phyloP scores from a whole-genome alignment of 139 green algal species.

The Ulvella scutata region DNA sequence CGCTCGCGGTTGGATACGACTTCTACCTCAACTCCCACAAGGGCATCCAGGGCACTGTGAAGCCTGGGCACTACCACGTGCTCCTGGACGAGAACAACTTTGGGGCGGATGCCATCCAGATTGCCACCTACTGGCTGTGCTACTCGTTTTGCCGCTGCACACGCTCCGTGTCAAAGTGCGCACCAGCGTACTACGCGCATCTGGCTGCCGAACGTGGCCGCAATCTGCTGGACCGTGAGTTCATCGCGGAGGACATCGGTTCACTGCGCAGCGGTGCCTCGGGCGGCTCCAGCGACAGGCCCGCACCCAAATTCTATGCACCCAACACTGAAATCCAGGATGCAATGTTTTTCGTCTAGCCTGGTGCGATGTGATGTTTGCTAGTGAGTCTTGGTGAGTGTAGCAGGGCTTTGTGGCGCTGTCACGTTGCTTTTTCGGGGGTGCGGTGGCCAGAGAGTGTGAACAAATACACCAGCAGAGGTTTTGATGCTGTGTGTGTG shows the following conservation, averaged over 20 bases:
- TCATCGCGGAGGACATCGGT: background rate
- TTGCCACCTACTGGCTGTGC: conserved; percentile 73
- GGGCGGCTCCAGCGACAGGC: too few relatives aligned
- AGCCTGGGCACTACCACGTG: conserved; percentile 63
- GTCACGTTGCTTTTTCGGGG: too few relatives aligned
- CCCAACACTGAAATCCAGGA: too few relatives aligned
- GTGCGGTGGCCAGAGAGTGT: too few relatives aligned
- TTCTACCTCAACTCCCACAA: conserved; percentile 82
- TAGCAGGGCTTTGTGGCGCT: too few relatives aligned
- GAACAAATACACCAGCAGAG: too few relatives aligned
- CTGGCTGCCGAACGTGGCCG: conserved; percentile 35
- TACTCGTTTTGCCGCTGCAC: conserved; percentile 72
- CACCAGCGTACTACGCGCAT: conserved; percentile 59
- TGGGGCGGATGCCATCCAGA: conserved; percentile 50
- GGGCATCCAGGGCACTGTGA: conserved; percentile 53
- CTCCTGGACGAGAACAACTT: conserved; percentile 73
- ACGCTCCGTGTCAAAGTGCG: conserved; percentile 37
- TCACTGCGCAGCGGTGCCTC: too few relatives aligned
- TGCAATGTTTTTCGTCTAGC: background rate
- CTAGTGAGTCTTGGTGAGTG: background rate
- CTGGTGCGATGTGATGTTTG: background rate
- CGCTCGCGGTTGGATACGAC: conserved; percentile 40
- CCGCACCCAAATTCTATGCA: too few relatives aligned
- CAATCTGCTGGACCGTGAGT: background rate
- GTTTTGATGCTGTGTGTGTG: background rate